Evolutionary conservation across 2,329 filamentous ascomycete species (phyloP).

Genomic region (Phoma sp.): DNA sequence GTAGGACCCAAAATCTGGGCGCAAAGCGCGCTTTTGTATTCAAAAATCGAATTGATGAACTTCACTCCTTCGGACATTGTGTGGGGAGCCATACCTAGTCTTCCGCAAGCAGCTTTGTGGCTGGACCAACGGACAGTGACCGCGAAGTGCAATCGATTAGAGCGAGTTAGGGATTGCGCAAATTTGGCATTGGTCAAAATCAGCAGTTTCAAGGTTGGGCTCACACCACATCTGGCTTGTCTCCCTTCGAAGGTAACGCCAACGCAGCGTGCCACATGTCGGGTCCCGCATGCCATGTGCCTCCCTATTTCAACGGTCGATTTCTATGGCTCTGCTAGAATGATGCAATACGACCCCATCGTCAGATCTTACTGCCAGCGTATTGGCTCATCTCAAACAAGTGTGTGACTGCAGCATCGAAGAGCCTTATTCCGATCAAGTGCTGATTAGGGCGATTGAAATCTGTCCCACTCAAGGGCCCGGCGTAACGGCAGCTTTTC

Average conservation of each 20-base stretch:
- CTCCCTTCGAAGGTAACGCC: slow-evolving; percentile 3
- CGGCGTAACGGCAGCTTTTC: not conserved
- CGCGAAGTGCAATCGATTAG: not conserved
- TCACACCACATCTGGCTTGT: not conserved
- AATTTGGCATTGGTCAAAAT: not conserved
- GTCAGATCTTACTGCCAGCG: slow-evolving; percentile 1
- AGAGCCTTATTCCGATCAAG: not conserved
- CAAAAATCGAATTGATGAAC: not conserved
- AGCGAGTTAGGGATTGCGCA: not conserved
- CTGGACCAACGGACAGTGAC: slow-evolving; percentile 13
- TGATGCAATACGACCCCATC: not conserved
- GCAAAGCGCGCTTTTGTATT: slow-evolving; percentile 4
- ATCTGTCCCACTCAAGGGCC: not conserved
- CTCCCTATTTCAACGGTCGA: not conserved
- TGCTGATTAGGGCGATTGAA: slow-evolving; percentile 5
- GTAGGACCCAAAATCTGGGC: not conserved
- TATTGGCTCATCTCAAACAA: slow-evolving; percentile 7
- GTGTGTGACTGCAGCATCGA: not conserved
- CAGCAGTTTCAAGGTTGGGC: not conserved
- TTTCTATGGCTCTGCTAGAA: not conserved
- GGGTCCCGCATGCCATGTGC: slow-evolving; percentile 10
- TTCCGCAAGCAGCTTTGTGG: slow-evolving; percentile 10
- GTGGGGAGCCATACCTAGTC: slow-evolving; percentile 15
- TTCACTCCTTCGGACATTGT: slow-evolving; percentile 9
- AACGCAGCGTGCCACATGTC: slow-evolving; percentile 5